Conservation (phyloP, 75 land plant genomes). For the Cryptomeria japonica region DNA sequence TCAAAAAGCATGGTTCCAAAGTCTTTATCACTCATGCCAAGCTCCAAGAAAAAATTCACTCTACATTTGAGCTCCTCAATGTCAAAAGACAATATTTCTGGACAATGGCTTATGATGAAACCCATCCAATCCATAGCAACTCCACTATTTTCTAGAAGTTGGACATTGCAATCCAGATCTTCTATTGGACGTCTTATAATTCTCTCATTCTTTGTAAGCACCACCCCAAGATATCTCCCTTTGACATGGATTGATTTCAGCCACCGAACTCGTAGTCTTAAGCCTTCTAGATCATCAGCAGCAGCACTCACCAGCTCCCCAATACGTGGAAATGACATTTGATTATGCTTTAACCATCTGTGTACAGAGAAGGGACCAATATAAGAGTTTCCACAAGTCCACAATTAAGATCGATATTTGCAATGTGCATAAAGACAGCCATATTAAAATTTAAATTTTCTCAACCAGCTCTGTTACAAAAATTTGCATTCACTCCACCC, state of each 20-base stretch:
- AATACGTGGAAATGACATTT: constrained; percentile 69
- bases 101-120: constrained; percentile 69
- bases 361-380: not conserved
- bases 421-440: not conserved
- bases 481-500: not conserved
- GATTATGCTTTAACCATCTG: constrained; percentile 93
- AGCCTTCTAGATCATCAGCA: constrained; percentile 39
- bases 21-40: constrained; percentile 72
- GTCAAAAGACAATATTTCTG: constrained; percentile 57
- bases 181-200: constrained; percentile 40
- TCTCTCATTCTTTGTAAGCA: constrained; percentile 39
- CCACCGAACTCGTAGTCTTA: constrained; percentile 51
- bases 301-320: constrained; percentile 67
- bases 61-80: constrained; percentile 61
- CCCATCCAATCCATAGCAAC: constrained; percentile 84
- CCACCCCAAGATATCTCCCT: constrained; percentile 71
- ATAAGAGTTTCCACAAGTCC: not conserved
- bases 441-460: not conserved
- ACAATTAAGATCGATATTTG: not conserved
- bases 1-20: constrained; percentile 96
- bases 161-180: constrained; percentile 51
- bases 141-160: constrained; percentile 64
- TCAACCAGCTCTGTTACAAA: not conserved
- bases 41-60: constrained; percentile 50
- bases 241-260: constrained; percentile 77